Conservation (phyloP, 75 land plant genomes). For the Gnetum montanum region DNA sequence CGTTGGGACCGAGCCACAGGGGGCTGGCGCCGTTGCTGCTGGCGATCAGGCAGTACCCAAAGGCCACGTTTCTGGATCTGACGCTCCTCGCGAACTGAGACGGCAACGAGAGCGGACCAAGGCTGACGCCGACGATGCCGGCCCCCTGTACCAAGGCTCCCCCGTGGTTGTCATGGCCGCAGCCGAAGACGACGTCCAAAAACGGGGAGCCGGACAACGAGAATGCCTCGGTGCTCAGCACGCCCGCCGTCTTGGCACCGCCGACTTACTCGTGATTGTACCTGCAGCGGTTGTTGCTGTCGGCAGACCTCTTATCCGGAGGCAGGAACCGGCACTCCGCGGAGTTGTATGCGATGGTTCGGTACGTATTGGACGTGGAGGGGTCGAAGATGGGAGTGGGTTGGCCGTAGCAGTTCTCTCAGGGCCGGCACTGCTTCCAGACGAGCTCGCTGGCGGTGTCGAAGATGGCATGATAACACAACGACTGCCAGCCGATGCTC, state of each 20-base stretch:
- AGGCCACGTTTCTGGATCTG: not conserved
- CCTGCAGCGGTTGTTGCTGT: not conserved
- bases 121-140: slow-evolving; percentile 2
- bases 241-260: slow-evolving; percentile 14
- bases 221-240: slow-evolving; percentile 13
- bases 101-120: slow-evolving; percentile 1
- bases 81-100: not conserved
- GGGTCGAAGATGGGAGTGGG: slow-evolving; percentile 11
- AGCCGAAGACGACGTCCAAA: slow-evolving; percentile 18
- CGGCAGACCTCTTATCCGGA: not conserved
- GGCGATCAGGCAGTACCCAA: slow-evolving; percentile 1
- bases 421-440: slow-evolving; percentile 9
- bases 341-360: not conserved
- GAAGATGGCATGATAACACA: not conserved
- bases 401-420: slow-evolving; percentile 4
- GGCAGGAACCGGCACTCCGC: not conserved
- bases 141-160: not conserved
- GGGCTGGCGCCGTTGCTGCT: not conserved
- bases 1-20: not conserved
- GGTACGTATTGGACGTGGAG: slow-evolving; percentile 2
- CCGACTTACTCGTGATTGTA: slow-evolving; percentile 25
- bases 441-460: slow-evolving; percentile 7
- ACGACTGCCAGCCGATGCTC: not conserved
- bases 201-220: not conserved
- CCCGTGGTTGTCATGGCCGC: slow-evolving; percentile 12